A percentile compares a stretch with the other conserved stretches of the same genome.
Evolutionary conservation across 176 grass and related monocot species (phyloP).

Genomic region (Carex pumila): DNA sequence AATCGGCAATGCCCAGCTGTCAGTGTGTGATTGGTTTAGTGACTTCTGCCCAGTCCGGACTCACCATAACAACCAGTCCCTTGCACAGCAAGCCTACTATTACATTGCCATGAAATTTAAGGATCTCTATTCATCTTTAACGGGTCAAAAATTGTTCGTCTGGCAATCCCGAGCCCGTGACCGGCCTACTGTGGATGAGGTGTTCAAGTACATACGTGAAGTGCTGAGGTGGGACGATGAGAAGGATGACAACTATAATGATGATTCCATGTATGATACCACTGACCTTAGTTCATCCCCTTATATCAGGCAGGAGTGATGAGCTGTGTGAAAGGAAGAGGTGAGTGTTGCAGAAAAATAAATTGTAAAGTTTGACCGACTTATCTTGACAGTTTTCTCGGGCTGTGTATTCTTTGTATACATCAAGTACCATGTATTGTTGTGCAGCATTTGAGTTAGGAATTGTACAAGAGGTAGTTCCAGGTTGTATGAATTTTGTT

Average conservation of each 20-base stretch:
- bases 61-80: conserved; percentile 64
- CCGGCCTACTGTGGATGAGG: conserved; percentile 54
- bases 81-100: conserved; percentile 89
- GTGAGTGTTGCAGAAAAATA: not conserved
- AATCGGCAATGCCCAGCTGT: conserved; percentile 38
- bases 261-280: conserved; percentile 88
- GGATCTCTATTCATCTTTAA: conserved; percentile 50
- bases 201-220: conserved; percentile 73
- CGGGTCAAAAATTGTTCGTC: conserved; percentile 67
- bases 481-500: conserved; percentile 11
- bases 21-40: conserved; percentile 63
- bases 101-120: conserved; percentile 94
- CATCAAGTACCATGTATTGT: conserved; percentile 1
- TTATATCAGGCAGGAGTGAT: conserved; percentile 50
- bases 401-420: conserved; percentile 21
- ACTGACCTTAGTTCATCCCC: conserved; percentile 81
- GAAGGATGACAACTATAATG: conserved; percentile 48
- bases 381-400: not conserved
- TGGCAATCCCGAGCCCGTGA: conserved; percentile 75
- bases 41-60: conserved; percentile 77
- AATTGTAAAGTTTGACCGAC: conserved; percentile 20
- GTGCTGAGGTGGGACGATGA: conserved; percentile 89
- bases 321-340: conserved; percentile 19
- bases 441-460: conserved; percentile 7
- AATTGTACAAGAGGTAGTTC: conserved; percentile 14